Evolutionary conservation across 225 moss, liverwort and hornwort species (phyloP).

Genomic region (Straminergon stramineum): DNA sequence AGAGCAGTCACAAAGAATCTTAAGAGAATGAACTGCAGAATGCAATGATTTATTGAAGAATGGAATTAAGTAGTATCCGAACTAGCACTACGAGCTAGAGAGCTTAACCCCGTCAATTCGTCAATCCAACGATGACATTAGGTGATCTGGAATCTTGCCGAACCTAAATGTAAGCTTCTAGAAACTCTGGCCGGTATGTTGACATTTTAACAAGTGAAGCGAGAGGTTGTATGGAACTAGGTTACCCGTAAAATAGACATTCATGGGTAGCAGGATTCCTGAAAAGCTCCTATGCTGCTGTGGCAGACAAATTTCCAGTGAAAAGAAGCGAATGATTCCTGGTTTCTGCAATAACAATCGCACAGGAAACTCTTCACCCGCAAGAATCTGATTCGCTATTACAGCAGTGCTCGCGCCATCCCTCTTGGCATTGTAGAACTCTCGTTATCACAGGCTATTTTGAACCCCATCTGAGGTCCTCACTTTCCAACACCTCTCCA

Average conservation of each 20-base stretch:
- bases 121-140: not conserved
- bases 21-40: not conserved
- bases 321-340: not conserved
- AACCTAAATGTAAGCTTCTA: not conserved
- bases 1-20: not conserved
- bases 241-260: not conserved
- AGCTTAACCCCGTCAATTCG: not conserved
- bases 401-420: not conserved
- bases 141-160: not conserved
- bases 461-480: slow-evolving; percentile 23
- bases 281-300: not conserved
- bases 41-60: not conserved
- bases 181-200: not conserved
- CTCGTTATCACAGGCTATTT: slow-evolving; percentile 2
- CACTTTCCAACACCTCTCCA: slow-evolving; percentile 23
- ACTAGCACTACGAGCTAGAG: not conserved
- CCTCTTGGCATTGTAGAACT: not conserved
- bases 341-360: not conserved
- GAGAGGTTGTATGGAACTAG: not conserved
- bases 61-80: not conserved
- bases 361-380: not conserved
- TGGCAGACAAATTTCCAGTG: not conserved
- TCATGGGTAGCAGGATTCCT: not conserved
- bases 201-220: not conserved
- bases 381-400: not conserved